Evolutionary conservation across 306 rosid species (phyloP).

Genomic region (Quercus alba): DNA sequence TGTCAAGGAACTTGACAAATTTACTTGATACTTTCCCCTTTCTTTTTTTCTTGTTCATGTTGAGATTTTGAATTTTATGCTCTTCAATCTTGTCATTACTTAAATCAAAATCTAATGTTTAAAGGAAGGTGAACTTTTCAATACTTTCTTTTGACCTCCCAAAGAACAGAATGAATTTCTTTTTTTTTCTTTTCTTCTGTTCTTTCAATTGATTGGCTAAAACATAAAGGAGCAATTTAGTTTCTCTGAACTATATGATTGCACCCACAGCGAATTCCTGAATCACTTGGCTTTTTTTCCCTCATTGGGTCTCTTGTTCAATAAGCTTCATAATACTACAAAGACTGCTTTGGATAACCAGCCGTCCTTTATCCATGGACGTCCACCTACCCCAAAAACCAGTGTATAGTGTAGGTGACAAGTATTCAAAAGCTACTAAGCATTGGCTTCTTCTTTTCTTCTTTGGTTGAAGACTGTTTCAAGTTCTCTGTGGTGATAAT

Average conservation of each 20-base stretch:
- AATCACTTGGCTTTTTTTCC: neutral
- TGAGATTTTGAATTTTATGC: too few relatives aligned
- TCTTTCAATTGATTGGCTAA: neutral
- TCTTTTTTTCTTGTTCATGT: too few relatives aligned
- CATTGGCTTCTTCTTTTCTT: neutral
- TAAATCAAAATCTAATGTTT: neutral
- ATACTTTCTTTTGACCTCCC: neutral
- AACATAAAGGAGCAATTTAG: neutral
- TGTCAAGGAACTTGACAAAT: conserved; percentile 43
- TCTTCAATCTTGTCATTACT: neutral
- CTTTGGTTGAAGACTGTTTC: neutral
- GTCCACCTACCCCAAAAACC: neutral
- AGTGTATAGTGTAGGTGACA: neutral
- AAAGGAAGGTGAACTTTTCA: neutral
- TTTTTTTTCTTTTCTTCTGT: neutral
- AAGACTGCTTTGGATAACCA: neutral
- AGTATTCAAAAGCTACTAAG: neutral
- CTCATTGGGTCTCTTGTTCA: neutral
- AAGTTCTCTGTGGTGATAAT: too few relatives aligned
- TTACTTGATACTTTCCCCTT: conserved; percentile 24
- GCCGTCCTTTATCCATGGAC: neutral
- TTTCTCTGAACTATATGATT: neutral
- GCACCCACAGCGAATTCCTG: neutral
- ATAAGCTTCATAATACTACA: neutral
- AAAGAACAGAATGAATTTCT: too few relatives aligned